A percentile compares a stretch with the other conserved stretches of the same genome.
phyloP scores from a whole-genome alignment of 1,139 yeast species.

The Taiozyma onychis region DNA sequence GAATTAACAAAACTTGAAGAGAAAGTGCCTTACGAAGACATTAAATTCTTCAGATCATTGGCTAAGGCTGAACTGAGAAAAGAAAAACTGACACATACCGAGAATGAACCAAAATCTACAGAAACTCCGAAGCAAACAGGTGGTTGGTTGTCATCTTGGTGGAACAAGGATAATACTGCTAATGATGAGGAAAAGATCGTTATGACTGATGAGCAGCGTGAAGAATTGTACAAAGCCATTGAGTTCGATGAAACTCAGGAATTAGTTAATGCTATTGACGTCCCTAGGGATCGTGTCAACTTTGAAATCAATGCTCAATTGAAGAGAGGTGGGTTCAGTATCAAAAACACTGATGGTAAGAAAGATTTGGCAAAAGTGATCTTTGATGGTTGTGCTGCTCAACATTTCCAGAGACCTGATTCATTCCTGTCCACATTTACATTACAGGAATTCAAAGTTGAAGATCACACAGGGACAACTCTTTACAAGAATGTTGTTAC shows the following conservation, averaged over 20 bases:
- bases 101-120: conserved; percentile 10
- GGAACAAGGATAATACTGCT: conserved; percentile 29
- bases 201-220: conserved; percentile 61
- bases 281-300: conserved; percentile 70
- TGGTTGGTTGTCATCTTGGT: conserved; percentile 62
- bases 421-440: conserved; percentile 70
- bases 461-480: conserved; percentile 75
- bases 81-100: conserved; percentile 36
- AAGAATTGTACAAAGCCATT: conserved; percentile 89
- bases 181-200: conserved; percentile 27
- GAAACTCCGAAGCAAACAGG: conserved; percentile 18
- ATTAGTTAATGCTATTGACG: conserved; percentile 46
- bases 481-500: conserved; percentile 84
- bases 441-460: conserved; percentile 75
- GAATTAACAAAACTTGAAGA: conserved; percentile 51
- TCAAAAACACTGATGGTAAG: conserved; percentile 36
- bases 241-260: conserved; percentile 76
- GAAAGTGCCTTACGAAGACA: conserved; percentile 66
- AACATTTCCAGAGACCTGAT: conserved; percentile 71
- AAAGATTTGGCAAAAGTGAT: conserved; percentile 65
- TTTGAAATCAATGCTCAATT: conserved; percentile 64
- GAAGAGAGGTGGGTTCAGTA: conserved; percentile 70
- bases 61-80: conserved; percentile 64
- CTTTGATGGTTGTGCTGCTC: conserved; percentile 78
- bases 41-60: conserved; percentile 77